phyloP scores from a whole-genome alignment of 306 rosid species.

The Erythrophleum fordii region DNA sequence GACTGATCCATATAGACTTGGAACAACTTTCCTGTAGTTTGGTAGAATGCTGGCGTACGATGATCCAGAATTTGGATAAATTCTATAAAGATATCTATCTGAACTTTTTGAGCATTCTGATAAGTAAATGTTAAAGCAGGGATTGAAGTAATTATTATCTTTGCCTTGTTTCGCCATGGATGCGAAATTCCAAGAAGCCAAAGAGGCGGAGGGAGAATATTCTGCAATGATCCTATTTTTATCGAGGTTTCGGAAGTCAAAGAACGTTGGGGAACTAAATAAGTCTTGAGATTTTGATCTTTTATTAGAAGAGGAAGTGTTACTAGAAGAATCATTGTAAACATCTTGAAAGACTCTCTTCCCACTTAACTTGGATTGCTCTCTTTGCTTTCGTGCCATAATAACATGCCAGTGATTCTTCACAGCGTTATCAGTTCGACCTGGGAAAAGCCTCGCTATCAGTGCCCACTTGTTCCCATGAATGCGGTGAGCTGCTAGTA shows the following conservation, averaged over 20 bases:
- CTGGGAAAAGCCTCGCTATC: slow-evolving; percentile 87
- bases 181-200: slow-evolving; percentile 69
- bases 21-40: slow-evolving; percentile 54
- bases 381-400: slow-evolving; percentile 93
- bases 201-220: slow-evolving; percentile 35
- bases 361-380: slow-evolving; percentile 75
- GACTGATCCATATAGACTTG: slow-evolving; percentile 43
- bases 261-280: slow-evolving; percentile 41
- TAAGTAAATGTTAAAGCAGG: slow-evolving; percentile 35
- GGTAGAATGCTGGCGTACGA: slow-evolving; percentile 21
- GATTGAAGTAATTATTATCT: slow-evolving; percentile 31
- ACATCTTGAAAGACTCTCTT: slow-evolving; percentile 64
- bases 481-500: slow-evolving; percentile 77
- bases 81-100: slow-evolving; percentile 39
- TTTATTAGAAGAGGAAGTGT: slow-evolving; percentile 28
- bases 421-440: slow-evolving; percentile 93
- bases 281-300: slow-evolving; percentile 36
- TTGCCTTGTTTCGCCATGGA: slow-evolving; percentile 46
- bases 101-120: slow-evolving; percentile 45
- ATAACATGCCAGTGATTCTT: slow-evolving; percentile 99
- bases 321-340: slow-evolving; percentile 27
- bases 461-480: slow-evolving; percentile 99
- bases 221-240: slow-evolving; percentile 40
- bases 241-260: slow-evolving; percentile 47
- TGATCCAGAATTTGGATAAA: slow-evolving; percentile 44